Base-by-base conservation (phyloP, 78 protist species). In the Tieghemostelium lacteum region DNA sequence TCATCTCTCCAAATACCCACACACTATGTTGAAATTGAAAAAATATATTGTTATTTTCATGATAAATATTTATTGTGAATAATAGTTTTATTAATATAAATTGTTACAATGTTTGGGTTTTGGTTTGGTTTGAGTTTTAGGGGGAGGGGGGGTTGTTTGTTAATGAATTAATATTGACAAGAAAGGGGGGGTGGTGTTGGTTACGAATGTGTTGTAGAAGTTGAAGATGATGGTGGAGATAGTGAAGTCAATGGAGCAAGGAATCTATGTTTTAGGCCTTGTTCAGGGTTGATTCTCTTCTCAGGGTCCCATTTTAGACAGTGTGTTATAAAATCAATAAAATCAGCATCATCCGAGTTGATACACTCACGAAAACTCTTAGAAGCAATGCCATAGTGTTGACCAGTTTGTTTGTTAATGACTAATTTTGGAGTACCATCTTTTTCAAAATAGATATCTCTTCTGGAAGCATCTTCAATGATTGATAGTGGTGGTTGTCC, bases 301-400 rank as follows among this genome's bases (percentile, higher is more conserved):
- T 33, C 19, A 33, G 93, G 93, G 7, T 75, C 87, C 88, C 87
- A 88, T 60, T 71, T 34, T 36, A 88, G 65, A 31, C 93, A 88
- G n/a, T 57, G 62, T 2, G 39, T 24, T 24, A 88, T 66, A 34
- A 88, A 88, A 60, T 72, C 71, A 24, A 74, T 60, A 72, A 88
- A 88, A 29, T 70, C 73, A 2, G 20, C 70, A 20, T 73, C 93
- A 17, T 66, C 70, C 1, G 75, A 63, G 33, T 37, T 40, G 37
- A 88, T 69, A 7, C 19, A 60, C 8, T 73, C 73, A 1, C 31
- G 34, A 17, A 88, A 24, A 0, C 65, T n/a, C 12, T 62, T 45
- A 16, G 87, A 63, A 2, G 39, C 66, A 36, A 77, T 54, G 8
- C 77, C 85, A 75, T 52, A 77, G 39, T 24, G 31, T 63, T 63